Evolutionary conservation across 176 grass and related monocot species (phyloP).

Genomic region (Rhynchospora tenuis): DNA sequence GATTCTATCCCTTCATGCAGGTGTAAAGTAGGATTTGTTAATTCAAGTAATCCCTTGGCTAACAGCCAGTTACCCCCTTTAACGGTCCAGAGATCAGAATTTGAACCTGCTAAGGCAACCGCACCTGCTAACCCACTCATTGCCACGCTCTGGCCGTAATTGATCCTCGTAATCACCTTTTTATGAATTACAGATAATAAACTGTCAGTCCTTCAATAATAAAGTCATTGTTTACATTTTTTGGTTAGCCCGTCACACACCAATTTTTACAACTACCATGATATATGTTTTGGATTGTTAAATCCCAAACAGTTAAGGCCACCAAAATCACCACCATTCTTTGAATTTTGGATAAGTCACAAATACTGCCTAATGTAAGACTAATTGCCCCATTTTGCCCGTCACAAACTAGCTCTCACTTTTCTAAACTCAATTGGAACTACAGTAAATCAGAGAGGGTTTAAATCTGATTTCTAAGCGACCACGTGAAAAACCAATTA

Average conservation of each 20-base stretch:
- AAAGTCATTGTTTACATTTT: background rate
- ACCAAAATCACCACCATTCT: background rate
- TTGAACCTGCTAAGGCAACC: slow-evolving; percentile 80
- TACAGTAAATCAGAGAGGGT: background rate
- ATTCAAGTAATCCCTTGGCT: slow-evolving; percentile 58
- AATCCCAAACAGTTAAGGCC: background rate
- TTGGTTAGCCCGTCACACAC: background rate
- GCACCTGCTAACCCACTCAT: slow-evolving; percentile 83
- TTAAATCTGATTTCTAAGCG: background rate
- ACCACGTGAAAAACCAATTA: background rate
- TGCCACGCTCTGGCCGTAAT: slow-evolving; percentile 67
- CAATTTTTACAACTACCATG: background rate
- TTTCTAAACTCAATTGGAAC: background rate
- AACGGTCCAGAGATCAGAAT: slow-evolving; percentile 73
- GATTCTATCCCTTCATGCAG: slow-evolving; percentile 71
- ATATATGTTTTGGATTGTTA: background rate
- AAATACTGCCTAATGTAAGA: background rate
- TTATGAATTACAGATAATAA: background rate
- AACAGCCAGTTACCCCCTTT: slow-evolving; percentile 79
- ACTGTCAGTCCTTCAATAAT: background rate
- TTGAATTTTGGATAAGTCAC: background rate
- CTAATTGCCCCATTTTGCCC: background rate
- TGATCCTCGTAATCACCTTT: slow-evolving; percentile 93
- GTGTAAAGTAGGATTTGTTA: slow-evolving; percentile 60
- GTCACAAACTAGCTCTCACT: background rate